A percentile compares a stretch with the other conserved stretches of the same genome.
Evolutionary conservation across 257 asterid genomes (phyloP).

Genomic region (Sherardia arvensis): DNA sequence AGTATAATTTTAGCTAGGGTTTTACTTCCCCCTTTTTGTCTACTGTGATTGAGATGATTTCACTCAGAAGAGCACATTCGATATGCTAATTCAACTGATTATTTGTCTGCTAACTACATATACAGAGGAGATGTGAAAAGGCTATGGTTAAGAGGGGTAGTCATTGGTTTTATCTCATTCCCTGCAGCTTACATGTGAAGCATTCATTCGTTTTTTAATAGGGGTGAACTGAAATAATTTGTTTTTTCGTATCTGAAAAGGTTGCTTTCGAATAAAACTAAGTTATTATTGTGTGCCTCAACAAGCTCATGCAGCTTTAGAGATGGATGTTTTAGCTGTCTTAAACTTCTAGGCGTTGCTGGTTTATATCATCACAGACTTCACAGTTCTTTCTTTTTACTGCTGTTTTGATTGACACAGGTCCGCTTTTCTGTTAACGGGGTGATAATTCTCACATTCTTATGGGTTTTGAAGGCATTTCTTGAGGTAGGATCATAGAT

Average conservation of each 20-base stretch:
- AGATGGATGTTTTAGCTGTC: background rate
- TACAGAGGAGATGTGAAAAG: background rate
- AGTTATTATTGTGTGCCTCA: background rate
- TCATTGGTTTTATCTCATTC: background rate
- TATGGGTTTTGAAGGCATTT: conserved; percentile 90
- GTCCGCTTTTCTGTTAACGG: conserved; percentile 92
- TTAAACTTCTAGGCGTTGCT: background rate
- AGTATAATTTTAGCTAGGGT: background rate
- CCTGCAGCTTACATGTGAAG: background rate
- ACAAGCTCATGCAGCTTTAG: background rate
- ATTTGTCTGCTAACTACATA: background rate
- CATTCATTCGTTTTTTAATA: background rate
- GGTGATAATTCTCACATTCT: conserved; percentile 60
- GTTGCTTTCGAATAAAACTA: background rate
- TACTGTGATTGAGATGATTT: background rate
- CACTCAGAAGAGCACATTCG: background rate
- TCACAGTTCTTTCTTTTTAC: conserved; percentile 1
- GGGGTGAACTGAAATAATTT: conserved; percentile 1
- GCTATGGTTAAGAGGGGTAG: background rate
- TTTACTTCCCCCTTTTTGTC: background rate
- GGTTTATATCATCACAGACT: background rate
- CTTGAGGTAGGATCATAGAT: conserved; percentile 44
- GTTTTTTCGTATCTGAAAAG: background rate
- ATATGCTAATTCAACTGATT: background rate
- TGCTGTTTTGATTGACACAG: conserved; percentile 27